phyloP scores from a whole-genome alignment of 2,329 filamentous ascomycete genomes.

The Allantophomopsis lycopodina region DNA sequence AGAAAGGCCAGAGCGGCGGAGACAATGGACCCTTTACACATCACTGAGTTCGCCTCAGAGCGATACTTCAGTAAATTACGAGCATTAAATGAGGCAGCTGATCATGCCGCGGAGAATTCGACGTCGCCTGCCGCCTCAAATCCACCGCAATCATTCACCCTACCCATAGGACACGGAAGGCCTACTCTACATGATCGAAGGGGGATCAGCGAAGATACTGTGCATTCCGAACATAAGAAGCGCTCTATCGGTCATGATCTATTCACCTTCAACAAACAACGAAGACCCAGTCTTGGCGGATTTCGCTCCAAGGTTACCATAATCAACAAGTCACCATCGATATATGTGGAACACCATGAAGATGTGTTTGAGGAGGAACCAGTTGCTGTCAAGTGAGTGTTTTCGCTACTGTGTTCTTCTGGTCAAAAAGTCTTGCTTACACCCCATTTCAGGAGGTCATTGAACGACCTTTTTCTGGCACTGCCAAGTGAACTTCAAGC shows the following conservation, averaged over 20 bases:
- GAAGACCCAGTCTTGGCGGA: slow-evolving; percentile 17
- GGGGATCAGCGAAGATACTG: slow-evolving; percentile 1
- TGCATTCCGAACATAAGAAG: slow-evolving; percentile 17
- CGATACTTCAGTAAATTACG: slow-evolving; percentile 49
- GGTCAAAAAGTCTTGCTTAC: neutral
- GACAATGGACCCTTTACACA: slow-evolving; percentile 45
- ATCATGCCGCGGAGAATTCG: slow-evolving; percentile 14
- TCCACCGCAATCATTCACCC: slow-evolving; percentile 11
- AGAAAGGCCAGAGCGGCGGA: slow-evolving; percentile 14
- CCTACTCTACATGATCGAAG: slow-evolving; percentile 4
- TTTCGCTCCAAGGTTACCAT: slow-evolving; percentile 16
- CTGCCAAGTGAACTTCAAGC: slow-evolving; percentile 50
- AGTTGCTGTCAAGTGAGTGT: slow-evolving; percentile 9
- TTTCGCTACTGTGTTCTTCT: neutral
- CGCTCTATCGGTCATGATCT: slow-evolving; percentile 18
- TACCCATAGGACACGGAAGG: slow-evolving; percentile 14
- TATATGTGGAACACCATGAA: slow-evolving; percentile 14
- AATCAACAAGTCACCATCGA: slow-evolving; percentile 11
- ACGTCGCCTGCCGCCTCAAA: slow-evolving; percentile 1
- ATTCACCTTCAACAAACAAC: slow-evolving; percentile 13
- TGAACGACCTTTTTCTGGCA: slow-evolving; percentile 41
- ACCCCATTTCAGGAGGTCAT: slow-evolving; percentile 20
- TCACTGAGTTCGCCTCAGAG: slow-evolving; percentile 53
- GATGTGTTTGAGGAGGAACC: slow-evolving; percentile 12
- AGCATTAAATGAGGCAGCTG: slow-evolving; percentile 34